These are phyloP conservation scores for Ustilago xerochloae DNA, from an alignment of 1,284 basidiomycete species.

Conservation along the genomic window DNA sequence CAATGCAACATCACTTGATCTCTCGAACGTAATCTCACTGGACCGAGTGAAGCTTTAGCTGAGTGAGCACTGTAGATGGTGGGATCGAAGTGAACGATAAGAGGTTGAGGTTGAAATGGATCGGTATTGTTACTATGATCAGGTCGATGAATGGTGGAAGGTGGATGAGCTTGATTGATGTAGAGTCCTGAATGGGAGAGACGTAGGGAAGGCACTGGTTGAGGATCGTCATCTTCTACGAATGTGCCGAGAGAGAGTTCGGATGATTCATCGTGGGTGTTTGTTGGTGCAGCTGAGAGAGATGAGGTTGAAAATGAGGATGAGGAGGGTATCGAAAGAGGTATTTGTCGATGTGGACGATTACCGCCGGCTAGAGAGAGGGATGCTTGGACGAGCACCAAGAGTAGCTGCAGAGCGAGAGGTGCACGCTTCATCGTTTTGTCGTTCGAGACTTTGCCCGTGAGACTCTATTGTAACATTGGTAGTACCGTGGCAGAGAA, in stretches of 20 bases:
- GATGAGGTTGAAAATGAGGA: conserved; percentile 5
- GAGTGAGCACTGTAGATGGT: conserved; percentile 13
- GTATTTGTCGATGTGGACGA: conserved; percentile 33
- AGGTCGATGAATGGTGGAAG: conserved; percentile 20
- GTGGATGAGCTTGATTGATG: conserved; percentile 46
- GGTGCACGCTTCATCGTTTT: conserved; percentile 10
- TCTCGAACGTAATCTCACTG: conserved; percentile 25
- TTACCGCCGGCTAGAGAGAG: conserved; percentile 15
- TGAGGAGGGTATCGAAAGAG: conserved; percentile 22
- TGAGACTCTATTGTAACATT: too few species aligned
- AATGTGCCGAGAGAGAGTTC: conserved; percentile 10
- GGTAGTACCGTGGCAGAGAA: too few species aligned
- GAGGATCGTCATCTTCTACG: conserved; percentile 41
- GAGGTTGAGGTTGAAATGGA: conserved; percentile 32
- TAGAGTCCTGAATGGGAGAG: conserved; percentile 53
- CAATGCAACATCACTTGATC: conserved; percentile 49
- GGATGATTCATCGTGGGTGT: background rate
- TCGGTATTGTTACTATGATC: conserved; percentile 29
- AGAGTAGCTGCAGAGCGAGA: background rate
- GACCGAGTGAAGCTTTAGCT: conserved; percentile 21
- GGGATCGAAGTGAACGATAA: conserved; percentile 45
- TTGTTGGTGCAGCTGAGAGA: background rate
- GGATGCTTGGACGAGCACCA: conserved; percentile 2
- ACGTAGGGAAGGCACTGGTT: conserved; percentile 35
- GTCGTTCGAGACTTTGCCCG: too few species aligned